phyloP scores from a whole-genome alignment of 257 asterid genomes.

The Solanum bulbocastanum region DNA sequence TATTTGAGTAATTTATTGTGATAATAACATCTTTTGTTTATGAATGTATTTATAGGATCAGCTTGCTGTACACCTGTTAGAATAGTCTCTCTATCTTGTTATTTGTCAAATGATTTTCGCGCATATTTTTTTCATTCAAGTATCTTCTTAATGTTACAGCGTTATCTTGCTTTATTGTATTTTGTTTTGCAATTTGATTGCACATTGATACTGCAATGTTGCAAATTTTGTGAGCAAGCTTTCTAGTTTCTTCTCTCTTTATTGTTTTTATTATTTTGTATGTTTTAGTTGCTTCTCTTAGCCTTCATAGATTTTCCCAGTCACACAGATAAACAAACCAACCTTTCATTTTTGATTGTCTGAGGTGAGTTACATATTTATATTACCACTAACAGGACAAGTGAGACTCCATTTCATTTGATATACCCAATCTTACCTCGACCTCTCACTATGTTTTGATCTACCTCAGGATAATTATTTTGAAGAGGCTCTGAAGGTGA shows the following conservation, averaged over 20 bases:
- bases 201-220: not conserved
- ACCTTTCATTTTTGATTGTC: not conserved
- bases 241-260: not conserved
- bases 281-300: not conserved
- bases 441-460: not conserved
- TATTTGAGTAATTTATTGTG: not conserved
- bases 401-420: not conserved
- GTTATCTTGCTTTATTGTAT: not conserved
- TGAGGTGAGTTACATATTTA: not conserved
- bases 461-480: conserved; percentile 78
- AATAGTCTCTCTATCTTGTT: not conserved
- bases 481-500: conserved; percentile 96
- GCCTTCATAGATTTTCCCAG: not conserved
- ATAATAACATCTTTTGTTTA: not conserved
- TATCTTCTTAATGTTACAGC: not conserved
- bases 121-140: not conserved
- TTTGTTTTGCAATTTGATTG: not conserved
- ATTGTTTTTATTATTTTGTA: not conserved
- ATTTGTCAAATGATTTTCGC: not conserved
- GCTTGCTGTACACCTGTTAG: not conserved
- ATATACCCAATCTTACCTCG: not conserved
- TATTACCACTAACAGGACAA: not conserved
- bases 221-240: not conserved
- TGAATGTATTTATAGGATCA: not conserved
- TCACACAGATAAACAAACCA: not conserved